These are phyloP conservation scores for Pseudovirgaria hyperparasitica DNA, from an alignment of 2,329 filamentous ascomycete genomes.

Conservation along the genomic window DNA sequence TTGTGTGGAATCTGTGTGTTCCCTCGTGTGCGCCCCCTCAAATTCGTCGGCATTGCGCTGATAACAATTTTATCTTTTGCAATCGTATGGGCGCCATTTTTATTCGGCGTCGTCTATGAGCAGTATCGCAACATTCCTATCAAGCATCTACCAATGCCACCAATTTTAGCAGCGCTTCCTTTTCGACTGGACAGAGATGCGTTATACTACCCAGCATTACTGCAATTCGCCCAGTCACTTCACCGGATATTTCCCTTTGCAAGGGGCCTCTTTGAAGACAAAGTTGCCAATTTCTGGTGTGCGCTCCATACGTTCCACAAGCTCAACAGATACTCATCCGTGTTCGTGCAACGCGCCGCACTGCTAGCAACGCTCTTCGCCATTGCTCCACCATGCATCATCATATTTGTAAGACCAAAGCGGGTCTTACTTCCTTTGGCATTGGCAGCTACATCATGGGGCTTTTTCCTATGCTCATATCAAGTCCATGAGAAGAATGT, in stretches of 20 bases:
- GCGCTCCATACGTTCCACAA: constrained; percentile 83
- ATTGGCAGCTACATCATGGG: constrained; percentile 79
- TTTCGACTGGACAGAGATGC: constrained; percentile 47
- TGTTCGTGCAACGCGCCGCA: constrained; percentile 63
- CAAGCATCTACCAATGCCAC: constrained; percentile 44
- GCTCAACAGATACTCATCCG: constrained; percentile 58
- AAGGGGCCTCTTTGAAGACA: constrained; percentile 94
- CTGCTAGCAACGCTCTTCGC: constrained; percentile 61
- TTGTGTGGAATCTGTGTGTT: constrained; percentile 77
- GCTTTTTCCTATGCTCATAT: constrained; percentile 94
- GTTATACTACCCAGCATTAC: constrained; percentile 59
- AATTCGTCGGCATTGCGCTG: constrained; percentile 63
- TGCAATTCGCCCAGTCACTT: constrained; percentile 71
- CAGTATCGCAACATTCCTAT: constrained; percentile 48
- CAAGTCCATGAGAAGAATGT: constrained; percentile 99
- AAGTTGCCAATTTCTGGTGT: constrained; percentile 98
- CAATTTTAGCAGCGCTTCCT: constrained; percentile 51
- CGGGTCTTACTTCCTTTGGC: constrained; percentile 68
- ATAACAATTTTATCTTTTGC: constrained; percentile 63
- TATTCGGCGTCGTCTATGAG: constrained; percentile 60
- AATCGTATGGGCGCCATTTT: constrained; percentile 60
- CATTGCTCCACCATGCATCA: constrained; percentile 65
- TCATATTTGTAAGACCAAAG: constrained; percentile 67
- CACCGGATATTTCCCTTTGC: constrained; percentile 95
- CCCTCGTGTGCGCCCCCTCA: constrained; percentile 52